Evolutionary conservation across 371 early-diverging fungal genomes (phyloP).

Genomic region (Dichotomocladium elegans): DNA sequence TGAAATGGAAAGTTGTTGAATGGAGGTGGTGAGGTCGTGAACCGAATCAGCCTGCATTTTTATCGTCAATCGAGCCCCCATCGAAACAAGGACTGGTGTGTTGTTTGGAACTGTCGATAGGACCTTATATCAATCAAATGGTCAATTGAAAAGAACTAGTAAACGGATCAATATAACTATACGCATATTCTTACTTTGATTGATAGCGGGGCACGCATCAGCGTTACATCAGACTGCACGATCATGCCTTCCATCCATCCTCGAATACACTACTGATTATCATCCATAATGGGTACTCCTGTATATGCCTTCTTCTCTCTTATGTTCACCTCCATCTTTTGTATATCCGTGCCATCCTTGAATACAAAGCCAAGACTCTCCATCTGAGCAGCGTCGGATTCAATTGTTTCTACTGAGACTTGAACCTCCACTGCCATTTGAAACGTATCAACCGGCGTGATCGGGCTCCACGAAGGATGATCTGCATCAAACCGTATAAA

Average conservation of each 20-base stretch:
- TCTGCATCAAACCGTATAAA: slow-evolving; percentile 4
- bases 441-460: slow-evolving; percentile 9
- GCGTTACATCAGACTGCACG: not conserved
- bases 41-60: not conserved
- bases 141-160: not conserved
- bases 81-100: slow-evolving; percentile 16
- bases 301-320: not conserved
- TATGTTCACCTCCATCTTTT: slow-evolving; percentile 19
- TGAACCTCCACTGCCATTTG: slow-evolving; percentile 13
- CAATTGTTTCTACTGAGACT: slow-evolving; percentile 5
- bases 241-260: slow-evolving; percentile 14
- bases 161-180: not conserved
- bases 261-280: slow-evolving; percentile 12
- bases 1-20: slow-evolving; percentile 1
- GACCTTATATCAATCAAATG: slow-evolving; percentile 14
- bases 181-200: slow-evolving; percentile 4
- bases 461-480: not conserved
- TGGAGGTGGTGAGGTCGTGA: slow-evolving; percentile 2
- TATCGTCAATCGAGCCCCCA: slow-evolving; percentile 21
- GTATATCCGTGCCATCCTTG: slow-evolving; percentile 13
- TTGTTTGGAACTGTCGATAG: slow-evolving; percentile 22
- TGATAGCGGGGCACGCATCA: not conserved
- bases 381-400: slow-evolving; percentile 18
- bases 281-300: not conserved
- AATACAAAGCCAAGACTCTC: slow-evolving; percentile 22